These are phyloP conservation scores for Laburnicola sp. DNA, from an alignment of 2,329 filamentous ascomycete species.

Conservation along the genomic window DNA sequence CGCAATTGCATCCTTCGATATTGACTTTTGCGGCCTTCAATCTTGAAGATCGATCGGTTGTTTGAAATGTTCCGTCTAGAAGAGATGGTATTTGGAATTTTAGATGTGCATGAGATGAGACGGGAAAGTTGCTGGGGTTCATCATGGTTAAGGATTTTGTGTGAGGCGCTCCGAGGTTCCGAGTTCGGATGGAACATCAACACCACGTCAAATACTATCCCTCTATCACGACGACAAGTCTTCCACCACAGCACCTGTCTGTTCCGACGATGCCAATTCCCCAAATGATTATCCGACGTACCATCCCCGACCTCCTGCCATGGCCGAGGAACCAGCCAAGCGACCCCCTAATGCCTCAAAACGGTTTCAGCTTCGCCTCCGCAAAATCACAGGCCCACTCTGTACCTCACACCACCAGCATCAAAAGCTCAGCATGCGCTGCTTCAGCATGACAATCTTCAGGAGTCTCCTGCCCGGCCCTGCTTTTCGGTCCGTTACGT, in stretches of 20 bases:
- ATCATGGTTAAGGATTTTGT: neutral
- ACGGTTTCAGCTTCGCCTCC: conserved; percentile 34
- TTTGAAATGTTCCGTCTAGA: neutral
- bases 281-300: conserved; percentile 7
- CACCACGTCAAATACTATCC: neutral
- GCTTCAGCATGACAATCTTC: conserved; percentile 9
- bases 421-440: conserved; percentile 27
- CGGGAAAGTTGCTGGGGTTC: neutral
- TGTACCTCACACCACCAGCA: conserved; percentile 21
- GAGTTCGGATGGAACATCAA: neutral
- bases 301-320: conserved; percentile 20
- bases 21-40: conserved; percentile 6
- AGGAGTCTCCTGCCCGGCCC: conserved; percentile 7
- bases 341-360: conserved; percentile 35
- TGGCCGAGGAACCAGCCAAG: conserved; percentile 26
- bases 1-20: too few relatives aligned
- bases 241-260: neutral
- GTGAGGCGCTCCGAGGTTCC: neutral
- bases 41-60: conserved; percentile 3
- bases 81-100: neutral
- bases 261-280: neutral
- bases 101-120: neutral
- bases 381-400: conserved; percentile 18
- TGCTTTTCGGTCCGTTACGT: neutral
- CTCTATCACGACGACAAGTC: neutral